phyloP scores from a whole-genome alignment of 441 rosid genomes.

The Brassica balearica region DNA sequence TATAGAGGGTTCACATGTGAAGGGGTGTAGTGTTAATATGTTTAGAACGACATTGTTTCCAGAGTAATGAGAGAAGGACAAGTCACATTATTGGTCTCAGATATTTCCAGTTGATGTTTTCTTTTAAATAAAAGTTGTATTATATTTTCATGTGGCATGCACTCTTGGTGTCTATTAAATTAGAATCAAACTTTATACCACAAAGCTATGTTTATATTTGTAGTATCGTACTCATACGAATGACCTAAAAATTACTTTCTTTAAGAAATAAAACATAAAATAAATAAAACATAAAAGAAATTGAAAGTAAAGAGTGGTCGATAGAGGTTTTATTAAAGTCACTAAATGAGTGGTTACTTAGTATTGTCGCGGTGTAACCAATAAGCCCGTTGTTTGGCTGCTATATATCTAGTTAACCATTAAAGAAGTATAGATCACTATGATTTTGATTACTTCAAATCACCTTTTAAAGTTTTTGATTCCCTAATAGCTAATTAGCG shows the following conservation, averaged over 20 bases:
- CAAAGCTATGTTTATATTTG: slow-evolving; percentile 19
- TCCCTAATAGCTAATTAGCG: slow-evolving; percentile 15
- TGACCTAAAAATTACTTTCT: neutral
- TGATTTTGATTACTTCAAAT: neutral
- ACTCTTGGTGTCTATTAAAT: slow-evolving; percentile 37
- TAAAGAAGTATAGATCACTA: neutral
- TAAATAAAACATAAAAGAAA: neutral
- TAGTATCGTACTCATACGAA: slow-evolving; percentile 8
- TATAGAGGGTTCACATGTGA: slow-evolving; percentile 42
- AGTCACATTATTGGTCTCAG: slow-evolving; percentile 38
- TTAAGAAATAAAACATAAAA: neutral
- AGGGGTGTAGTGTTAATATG: slow-evolving; percentile 35
- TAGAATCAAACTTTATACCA: slow-evolving; percentile 34
- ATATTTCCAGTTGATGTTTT: slow-evolving; percentile 33
- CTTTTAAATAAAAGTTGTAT: slow-evolving; percentile 7
- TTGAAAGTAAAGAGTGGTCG: slow-evolving; percentile 36
- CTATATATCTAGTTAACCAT: slow-evolving; percentile 19
- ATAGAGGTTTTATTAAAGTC: slow-evolving; percentile 25
- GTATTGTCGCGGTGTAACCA: slow-evolving; percentile 8
- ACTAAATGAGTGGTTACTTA: slow-evolving; percentile 32
- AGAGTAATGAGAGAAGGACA: slow-evolving; percentile 30
- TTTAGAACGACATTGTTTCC: slow-evolving; percentile 40
- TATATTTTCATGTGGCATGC: slow-evolving; percentile 37
- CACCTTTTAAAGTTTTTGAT: slow-evolving; percentile 25
- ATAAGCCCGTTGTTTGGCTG: slow-evolving; percentile 14